phyloP scores from a whole-genome alignment of 1,284 basidiomycete species.

The Apiotrichum veenhuisii region DNA sequence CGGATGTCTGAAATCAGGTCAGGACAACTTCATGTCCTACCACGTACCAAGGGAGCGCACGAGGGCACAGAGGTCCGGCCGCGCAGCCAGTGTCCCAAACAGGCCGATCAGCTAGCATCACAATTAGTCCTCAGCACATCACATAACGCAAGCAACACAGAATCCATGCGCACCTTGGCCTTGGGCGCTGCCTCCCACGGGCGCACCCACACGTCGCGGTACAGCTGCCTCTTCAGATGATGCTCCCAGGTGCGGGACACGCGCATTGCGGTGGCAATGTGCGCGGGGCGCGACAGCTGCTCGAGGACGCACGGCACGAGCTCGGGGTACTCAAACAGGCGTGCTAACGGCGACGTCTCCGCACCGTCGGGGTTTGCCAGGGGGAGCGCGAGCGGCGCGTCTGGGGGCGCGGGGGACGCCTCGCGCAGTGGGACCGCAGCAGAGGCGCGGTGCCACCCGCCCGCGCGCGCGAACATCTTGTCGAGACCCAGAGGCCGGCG shows the following conservation, averaged over 20 bases:
- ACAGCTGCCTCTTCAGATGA: conserved; percentile 33
- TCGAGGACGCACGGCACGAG: conserved; percentile 36
- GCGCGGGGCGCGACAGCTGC: conserved; percentile 33
- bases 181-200: conserved; percentile 43
- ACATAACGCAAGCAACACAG: too few relatives aligned
- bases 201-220: conserved; percentile 44
- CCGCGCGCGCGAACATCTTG: conserved; percentile 35
- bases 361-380: neutral
- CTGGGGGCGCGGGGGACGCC: neutral
- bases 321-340: conserved; percentile 36
- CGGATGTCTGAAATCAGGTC: conserved; percentile 35
- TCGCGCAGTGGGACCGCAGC: too few relatives aligned
- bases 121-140: neutral
- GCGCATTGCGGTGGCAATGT: conserved; percentile 31
- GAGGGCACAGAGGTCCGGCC: conserved; percentile 32
- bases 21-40: neutral
- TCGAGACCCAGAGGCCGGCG: conserved; percentile 33
- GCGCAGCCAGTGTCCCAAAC: conserved; percentile 33
- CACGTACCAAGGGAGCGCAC: conserved; percentile 37
- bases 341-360: conserved; percentile 25
- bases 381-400: conserved; percentile 28
- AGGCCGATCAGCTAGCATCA: conserved; percentile 35
- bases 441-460: conserved; percentile 7
- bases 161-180: conserved; percentile 14
- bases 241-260: conserved; percentile 33